A percentile compares a stretch with the other conserved stretches of the same genome.
These are phyloP conservation scores for Rhodomyrtus psidioides DNA, from an alignment of 441 rosid species.

Conservation along the genomic window DNA sequence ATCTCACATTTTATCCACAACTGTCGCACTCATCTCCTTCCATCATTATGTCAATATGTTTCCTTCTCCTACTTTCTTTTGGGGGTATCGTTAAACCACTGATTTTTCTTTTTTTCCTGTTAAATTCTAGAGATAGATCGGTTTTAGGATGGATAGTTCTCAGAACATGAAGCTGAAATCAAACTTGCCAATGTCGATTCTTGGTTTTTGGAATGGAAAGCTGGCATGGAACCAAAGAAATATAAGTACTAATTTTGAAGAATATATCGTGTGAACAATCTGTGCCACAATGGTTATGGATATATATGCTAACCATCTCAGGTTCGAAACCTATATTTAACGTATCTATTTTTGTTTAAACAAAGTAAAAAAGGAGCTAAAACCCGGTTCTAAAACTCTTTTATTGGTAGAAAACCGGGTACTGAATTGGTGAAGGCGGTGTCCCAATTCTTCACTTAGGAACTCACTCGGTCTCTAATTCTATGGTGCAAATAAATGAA, in stretches of 20 bases:
- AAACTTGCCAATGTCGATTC: background rate
- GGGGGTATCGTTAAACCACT: background rate
- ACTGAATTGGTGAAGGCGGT: background rate
- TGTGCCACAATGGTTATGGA: background rate
- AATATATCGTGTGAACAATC: background rate
- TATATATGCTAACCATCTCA: background rate
- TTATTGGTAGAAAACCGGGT: background rate
- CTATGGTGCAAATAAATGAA: background rate
- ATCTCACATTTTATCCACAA: background rate
- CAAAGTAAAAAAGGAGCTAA: background rate
- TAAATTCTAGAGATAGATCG: background rate
- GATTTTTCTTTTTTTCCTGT: background rate
- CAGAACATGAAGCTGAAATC: background rate
- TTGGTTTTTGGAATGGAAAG: background rate
- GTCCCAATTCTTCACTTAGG: background rate
- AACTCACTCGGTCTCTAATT: background rate
- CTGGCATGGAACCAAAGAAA: background rate
- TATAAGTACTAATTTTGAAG: background rate
- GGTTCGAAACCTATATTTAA: background rate
- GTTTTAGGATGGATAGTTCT: accelerated
- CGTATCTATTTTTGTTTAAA: background rate
- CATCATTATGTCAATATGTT: background rate
- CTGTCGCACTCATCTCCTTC: background rate
- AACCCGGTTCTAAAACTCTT: background rate
- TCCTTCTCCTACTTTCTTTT: background rate